phyloP scores from a whole-genome alignment of 139 green algal genomes.

The Nannochloris sp. region DNA sequence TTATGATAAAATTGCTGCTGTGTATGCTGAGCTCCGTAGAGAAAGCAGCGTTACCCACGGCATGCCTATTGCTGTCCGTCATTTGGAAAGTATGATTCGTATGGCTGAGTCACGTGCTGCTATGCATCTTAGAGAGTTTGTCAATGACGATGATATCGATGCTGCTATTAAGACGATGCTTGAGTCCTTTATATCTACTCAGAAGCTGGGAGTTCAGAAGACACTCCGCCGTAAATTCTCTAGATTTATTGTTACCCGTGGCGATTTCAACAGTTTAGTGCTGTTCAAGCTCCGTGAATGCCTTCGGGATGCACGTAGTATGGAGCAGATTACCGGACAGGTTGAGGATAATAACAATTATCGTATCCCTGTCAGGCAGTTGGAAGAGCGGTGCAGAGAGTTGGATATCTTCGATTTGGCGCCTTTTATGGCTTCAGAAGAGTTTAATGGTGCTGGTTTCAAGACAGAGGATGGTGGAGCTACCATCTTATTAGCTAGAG shows the following conservation, averaged over 20 bases:
- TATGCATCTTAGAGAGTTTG: conserved; percentile 92
- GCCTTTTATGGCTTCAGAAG: conserved; percentile 53
- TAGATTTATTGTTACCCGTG: conserved; percentile 63
- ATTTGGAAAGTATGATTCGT: conserved; percentile 96
- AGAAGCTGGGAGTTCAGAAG: conserved; percentile 94
- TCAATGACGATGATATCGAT: conserved; percentile 79
- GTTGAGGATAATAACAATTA: conserved; percentile 20
- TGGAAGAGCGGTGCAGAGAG: conserved; percentile 78
- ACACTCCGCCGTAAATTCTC: conserved; percentile 70
- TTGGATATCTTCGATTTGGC: conserved; percentile 72
- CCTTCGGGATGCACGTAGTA: conserved; percentile 42
- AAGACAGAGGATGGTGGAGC: conserved; percentile 11
- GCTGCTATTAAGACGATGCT: conserved; percentile 83
- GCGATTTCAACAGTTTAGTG: conserved; percentile 86
- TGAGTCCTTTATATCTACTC: conserved; percentile 88
- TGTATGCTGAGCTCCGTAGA: conserved; percentile 72
- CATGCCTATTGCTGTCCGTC: conserved; percentile 93
- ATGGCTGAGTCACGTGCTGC: conserved; percentile 91
- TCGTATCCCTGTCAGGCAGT: conserved; percentile 8
- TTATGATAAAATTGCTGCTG: conserved; percentile 68
- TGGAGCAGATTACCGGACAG: conserved; percentile 24
- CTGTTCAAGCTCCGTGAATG: conserved; percentile 63
- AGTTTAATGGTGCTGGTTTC: conserved; percentile 60
- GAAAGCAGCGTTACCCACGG: conserved; percentile 74
- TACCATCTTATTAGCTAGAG: conserved; percentile 32